A percentile compares a stretch with the other conserved stretches of the same genome.
Conservation (phyloP, 495 filamentous ascomycete genomes). For the Acidiella bohemica region DNA sequence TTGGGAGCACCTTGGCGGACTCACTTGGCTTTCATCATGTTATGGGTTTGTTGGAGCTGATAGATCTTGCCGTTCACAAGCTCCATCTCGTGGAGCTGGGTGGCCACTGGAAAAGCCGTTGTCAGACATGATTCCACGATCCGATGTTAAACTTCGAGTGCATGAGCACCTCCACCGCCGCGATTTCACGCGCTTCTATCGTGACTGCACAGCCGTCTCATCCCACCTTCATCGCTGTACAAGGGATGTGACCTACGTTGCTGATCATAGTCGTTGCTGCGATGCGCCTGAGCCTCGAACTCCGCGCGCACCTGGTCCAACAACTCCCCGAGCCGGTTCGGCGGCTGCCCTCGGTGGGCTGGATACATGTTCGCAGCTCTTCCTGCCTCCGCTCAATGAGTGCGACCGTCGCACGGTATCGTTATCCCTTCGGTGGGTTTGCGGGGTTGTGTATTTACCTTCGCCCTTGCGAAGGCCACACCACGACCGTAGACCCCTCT, state of each 20-base stretch:
- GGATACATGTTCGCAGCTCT: slow-evolving; percentile 75
- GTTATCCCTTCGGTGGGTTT: too few relatives aligned
- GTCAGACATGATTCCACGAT: too few relatives aligned
- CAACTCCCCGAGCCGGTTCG: slow-evolving; percentile 73
- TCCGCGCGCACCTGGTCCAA: slow-evolving; percentile 80
- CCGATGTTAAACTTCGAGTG: too few relatives aligned
- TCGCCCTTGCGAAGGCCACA: too few relatives aligned
- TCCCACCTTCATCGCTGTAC: neutral
- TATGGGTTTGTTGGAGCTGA: slow-evolving; percentile 74
- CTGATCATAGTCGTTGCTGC: slow-evolving; percentile 72
- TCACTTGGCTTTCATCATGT: slow-evolving; percentile 80
- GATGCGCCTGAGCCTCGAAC: slow-evolving; percentile 63
- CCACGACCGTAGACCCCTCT: too few relatives aligned
- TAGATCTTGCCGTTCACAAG: slow-evolving; percentile 83
- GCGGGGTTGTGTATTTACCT: too few relatives aligned
- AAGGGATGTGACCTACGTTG: slow-evolving; percentile 52
- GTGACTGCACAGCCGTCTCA: neutral
- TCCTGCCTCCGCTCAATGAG: too few relatives aligned
- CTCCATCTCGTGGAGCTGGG: slow-evolving; percentile 84
- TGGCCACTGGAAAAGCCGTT: slow-evolving; percentile 48
- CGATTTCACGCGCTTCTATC: too few relatives aligned
- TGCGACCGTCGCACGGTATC: too few relatives aligned
- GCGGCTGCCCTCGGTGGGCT: slow-evolving; percentile 47
- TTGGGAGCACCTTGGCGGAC: slow-evolving; percentile 20
- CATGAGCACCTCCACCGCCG: neutral